Base-by-base conservation (phyloP, 768 basidiomycete genomes). In the Mycena rebaudengoi region DNA sequence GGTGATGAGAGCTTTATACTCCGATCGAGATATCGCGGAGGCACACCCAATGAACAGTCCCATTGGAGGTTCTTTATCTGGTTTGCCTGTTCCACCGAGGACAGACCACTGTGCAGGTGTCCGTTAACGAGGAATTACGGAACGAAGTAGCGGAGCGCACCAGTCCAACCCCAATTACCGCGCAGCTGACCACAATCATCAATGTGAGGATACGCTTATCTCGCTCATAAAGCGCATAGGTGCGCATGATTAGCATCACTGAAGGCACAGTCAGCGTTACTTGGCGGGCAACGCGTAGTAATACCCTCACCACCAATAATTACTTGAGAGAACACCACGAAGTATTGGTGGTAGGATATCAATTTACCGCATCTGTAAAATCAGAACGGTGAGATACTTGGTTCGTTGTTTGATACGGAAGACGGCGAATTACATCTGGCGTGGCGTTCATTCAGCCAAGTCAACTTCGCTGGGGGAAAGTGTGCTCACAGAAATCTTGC, bases 241-340 rank as follows among this genome's bases (percentile, higher is more conserved):
- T 64, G 7, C 62, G 55, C 11, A 64, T n/a, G n/a, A 64, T 45
- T 18, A 63, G 55, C 59, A 69, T 65, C 1, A 60, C 66, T 68
- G 20, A 18, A 2, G 11, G 5, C 25, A 57, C 30, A 5, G 16
- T 8, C 0, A 8, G 4, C 16, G 10, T 26, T 6, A 26, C 46
- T 20, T 7, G 4, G 16, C 18, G 6, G 8, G 21, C 12, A 21
- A 2, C 39, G 25, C 4, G 21, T 7, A 25, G 26, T 21, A n/a
- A n/a, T n/a, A n/a, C n/a, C n/a, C 55, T 20, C 20, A 65, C 64
- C 28, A 12, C 65, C 65, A 25, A 66, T 53, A 20, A 66, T 40
- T 26, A 59, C 54, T 44, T 66, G 65, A 14, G 41, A 51, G 10
- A 52, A 35, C 23, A 66, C 55, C 30, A 50, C 55, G 23, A 66